A percentile compares a stretch with the other conserved stretches of the same genome.
Conservation (phyloP, 306 rosid genomes). For the Cucumis melo region DNA sequence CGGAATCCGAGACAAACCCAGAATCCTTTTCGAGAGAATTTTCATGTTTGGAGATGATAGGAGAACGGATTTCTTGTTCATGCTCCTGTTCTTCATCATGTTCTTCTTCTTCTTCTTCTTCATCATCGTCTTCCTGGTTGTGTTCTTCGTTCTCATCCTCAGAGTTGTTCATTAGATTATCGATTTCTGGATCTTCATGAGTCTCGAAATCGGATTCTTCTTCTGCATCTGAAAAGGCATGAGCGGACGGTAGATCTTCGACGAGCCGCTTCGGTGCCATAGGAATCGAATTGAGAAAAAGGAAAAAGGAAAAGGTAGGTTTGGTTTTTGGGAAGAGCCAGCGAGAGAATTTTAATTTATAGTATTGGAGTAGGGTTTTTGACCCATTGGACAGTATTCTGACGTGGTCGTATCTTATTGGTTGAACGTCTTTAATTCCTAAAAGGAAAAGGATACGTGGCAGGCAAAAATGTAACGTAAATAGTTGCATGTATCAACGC, state of each 20-base stretch:
- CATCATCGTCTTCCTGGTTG: background rate
- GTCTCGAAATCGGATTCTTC: constrained; percentile 14
- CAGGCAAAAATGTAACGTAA: background rate
- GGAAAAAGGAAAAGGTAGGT: background rate
- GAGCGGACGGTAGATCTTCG: constrained; percentile 16
- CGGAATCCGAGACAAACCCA: constrained; percentile 23
- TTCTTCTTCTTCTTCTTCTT: background rate
- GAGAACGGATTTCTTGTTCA: background rate
- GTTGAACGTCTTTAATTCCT: background rate
- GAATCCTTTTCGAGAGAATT: constrained; percentile 9
- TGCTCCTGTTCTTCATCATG: background rate
- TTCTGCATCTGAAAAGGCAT: constrained; percentile 12
- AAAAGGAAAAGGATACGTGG: background rate
- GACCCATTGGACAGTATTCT: background rate
- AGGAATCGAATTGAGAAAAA: background rate
- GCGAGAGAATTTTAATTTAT: background rate
- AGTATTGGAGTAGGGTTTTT: constrained; percentile 5
- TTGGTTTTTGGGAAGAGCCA: background rate
- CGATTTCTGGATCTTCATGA: constrained; percentile 8
- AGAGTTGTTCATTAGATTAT: background rate
- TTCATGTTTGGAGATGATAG: background rate
- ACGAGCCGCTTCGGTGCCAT: constrained; percentile 32
- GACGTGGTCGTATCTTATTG: background rate
- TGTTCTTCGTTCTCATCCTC: constrained; percentile 6
- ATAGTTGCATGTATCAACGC: background rate